Evolutionary conservation across 1,284 basidiomycete species (phyloP).

Genomic region (Naganishia liquefaciens): DNA sequence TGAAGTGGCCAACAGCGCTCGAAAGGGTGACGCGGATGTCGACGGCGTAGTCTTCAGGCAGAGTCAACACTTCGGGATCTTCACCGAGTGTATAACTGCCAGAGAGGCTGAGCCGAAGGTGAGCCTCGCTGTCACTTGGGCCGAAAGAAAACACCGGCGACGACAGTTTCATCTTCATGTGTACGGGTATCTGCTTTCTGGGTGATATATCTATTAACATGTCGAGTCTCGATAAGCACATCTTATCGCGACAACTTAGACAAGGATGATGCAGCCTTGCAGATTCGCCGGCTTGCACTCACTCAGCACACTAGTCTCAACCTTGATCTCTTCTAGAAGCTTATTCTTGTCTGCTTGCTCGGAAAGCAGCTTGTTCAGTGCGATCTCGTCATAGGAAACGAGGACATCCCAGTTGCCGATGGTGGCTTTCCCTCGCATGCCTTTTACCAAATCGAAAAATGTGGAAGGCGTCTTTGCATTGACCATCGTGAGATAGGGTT

Average conservation of each 20-base stretch:
- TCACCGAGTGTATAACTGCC: neutral
- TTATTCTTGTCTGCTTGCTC: neutral
- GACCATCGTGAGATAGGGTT: neutral
- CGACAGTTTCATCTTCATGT: neutral
- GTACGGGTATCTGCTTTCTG: neutral
- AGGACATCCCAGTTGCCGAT: conserved; percentile 8
- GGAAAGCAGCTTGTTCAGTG: neutral
- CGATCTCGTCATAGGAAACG: neutral
- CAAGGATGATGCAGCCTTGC: neutral
- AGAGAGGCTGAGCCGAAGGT: neutral
- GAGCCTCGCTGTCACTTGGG: neutral
- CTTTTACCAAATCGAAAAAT: neutral
- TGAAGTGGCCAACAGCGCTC: neutral
- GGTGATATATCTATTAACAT: neutral
- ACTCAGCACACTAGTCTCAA: neutral
- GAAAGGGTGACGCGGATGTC: neutral
- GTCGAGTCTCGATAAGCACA: neutral
- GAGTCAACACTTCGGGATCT: neutral
- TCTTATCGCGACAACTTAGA: neutral
- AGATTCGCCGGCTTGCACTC: neutral
- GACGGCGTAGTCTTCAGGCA: neutral
- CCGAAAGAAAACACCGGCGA: neutral
- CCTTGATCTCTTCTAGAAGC: neutral
- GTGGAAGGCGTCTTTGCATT: neutral
- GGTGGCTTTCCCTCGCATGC: conserved; percentile 5